phyloP scores from a whole-genome alignment of 2,329 filamentous ascomycete genomes.

The Aureobasidium sp. region DNA sequence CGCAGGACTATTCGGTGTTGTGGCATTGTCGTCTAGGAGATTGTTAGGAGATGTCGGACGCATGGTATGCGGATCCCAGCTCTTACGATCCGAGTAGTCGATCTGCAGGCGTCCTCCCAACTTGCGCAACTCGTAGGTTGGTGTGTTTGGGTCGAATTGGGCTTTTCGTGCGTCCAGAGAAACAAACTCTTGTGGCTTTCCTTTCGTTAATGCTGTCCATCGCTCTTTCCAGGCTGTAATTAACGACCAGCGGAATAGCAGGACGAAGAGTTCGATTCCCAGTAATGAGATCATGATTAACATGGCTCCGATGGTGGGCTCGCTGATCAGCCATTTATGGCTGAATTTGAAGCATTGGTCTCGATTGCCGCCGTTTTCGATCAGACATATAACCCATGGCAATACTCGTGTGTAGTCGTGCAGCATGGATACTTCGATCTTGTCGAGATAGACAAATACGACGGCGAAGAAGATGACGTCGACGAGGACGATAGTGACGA shows the following conservation, averaged over 20 bases:
- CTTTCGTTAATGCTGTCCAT: conserved; percentile 32
- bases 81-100: background rate
- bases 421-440: conserved; percentile 50
- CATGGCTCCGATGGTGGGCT: conserved; percentile 71
- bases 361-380: conserved; percentile 49
- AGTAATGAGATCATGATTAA: conserved; percentile 72
- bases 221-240: conserved; percentile 72
- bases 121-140: conserved; percentile 4
- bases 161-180: conserved; percentile 61
- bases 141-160: background rate
- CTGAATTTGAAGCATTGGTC: conserved; percentile 56
- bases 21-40: background rate
- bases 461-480: conserved; percentile 93
- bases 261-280: conserved; percentile 73
- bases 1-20: background rate
- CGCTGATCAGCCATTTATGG: conserved; percentile 55
- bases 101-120: background rate
- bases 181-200: conserved; percentile 68
- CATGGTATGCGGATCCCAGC: background rate
- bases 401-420: conserved; percentile 47
- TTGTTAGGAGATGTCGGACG: background rate
- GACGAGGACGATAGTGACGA: conserved; percentile 80
- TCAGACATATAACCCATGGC: conserved; percentile 66
- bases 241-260: conserved; percentile 80
- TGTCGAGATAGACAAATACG: conserved; percentile 82